Base-by-base conservation (phyloP, 2,329 filamentous ascomycete species). In the Colletotrichum eleusines region DNA sequence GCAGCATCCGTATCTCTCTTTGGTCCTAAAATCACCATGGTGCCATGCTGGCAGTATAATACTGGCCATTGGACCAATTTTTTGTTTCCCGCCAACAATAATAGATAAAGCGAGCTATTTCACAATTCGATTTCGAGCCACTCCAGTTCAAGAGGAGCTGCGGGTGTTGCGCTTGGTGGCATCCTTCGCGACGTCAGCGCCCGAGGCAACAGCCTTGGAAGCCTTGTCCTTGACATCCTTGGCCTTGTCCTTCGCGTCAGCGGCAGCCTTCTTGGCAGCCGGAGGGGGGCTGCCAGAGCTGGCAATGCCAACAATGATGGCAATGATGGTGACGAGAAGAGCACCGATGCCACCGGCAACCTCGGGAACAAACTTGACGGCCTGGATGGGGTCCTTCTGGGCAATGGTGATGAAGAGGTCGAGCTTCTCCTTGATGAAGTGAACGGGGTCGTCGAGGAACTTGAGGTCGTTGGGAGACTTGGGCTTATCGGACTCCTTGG, bases 361-460 rank as follows among this genome's bases (percentile, higher is more conserved):
- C 84, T 98, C 96, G 75, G 96, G 96, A 74, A 98, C 93, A 77
- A 94, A 93, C 85, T 94, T 93, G 84, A 95, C 85, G 63, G 95
- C 95, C 84, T 94, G 87, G 75, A 97, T 77, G 69, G 95, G 94
- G 83, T 97, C 92, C 77, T 90, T 88, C 86, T 94, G 89, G 80
- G 85, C 93, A 77, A 98, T 91, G 76, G 91, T 91, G 77, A 96
- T 81, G 89, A 99, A 99, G 74, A 97, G 90, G 76, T 97, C 92
- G 73, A 97, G 81, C 90, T 98, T 98, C 91, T 97, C 93, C 84
- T 91, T 93, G 83, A 97, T 82, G 83, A 93, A 99, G 76, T 85
- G 85, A 76, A 97, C 89, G 58, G 96, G 96, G 87, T 97, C 94
- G 74, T 98, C 95, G 78, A 90, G 84, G 91, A 99, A 98, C 82